A percentile compares a stretch with the other conserved stretches of the same genome.
phyloP scores from a whole-genome alignment of 371 early-diverging fungal species.

The Coemansia sp. region DNA sequence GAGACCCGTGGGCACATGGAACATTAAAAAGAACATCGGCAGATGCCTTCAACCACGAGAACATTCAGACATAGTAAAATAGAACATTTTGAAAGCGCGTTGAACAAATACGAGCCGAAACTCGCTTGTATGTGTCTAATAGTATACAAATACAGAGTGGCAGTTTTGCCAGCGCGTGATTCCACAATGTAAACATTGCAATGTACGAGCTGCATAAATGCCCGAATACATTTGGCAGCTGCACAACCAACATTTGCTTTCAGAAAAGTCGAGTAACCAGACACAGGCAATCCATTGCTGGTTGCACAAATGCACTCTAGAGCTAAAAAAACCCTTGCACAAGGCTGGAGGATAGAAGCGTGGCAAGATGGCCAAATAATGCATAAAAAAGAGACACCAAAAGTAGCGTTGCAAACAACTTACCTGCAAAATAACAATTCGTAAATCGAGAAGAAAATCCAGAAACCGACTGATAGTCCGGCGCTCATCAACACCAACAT shows the following conservation, averaged over 20 bases:
- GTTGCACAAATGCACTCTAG: no score
- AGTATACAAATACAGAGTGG: background rate
- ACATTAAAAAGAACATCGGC: background rate
- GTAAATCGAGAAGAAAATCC: slow-evolving; percentile 47
- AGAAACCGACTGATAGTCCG: slow-evolving; percentile 36
- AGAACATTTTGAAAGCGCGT: no score
- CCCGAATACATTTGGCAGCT: background rate
- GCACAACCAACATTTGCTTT: no score
- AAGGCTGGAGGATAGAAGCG: no score
- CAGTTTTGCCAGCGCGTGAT: background rate
- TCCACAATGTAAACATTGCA: background rate
- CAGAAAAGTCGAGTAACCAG: no score
- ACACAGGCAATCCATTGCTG: no score
- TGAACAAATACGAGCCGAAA: no score
- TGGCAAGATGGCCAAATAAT: background rate
- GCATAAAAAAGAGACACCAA: background rate
- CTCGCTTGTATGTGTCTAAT: no score
- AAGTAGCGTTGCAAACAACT: background rate
- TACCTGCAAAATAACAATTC: slow-evolving; percentile 50
- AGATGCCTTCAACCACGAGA: background rate
- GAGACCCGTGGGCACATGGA: background rate
- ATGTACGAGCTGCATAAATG: background rate
- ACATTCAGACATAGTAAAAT: no score
- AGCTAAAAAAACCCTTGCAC: no score
- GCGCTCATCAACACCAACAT: slow-evolving; percentile 23